Percentiles rank a stretch among this genome's conserved stretches.
phyloP scores from a whole-genome alignment of 768 basidiomycete genomes.

The Mycena epipterygia region DNA sequence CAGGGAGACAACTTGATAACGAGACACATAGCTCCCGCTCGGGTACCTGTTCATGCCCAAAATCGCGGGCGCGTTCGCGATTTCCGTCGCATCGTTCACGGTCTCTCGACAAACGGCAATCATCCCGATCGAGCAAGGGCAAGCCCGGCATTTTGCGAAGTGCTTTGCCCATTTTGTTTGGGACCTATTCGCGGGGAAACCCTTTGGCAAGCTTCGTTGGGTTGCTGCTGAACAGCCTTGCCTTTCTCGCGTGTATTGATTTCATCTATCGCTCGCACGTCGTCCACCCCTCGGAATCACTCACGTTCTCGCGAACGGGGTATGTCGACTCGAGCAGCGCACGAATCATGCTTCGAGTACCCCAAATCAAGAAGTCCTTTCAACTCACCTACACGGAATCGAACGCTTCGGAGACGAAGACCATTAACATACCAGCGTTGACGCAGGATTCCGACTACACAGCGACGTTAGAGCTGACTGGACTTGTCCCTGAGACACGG shows the following conservation, averaged over 20 bases:
- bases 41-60: conserved; percentile 13
- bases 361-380: not conserved
- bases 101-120: not conserved
- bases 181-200: conserved; percentile 9
- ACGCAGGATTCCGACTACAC: conserved; percentile 3
- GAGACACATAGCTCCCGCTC: not conserved
- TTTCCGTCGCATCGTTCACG: conserved; percentile 1
- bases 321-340: conserved; percentile 15
- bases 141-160: not conserved
- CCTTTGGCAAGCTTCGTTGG: conserved; percentile 1
- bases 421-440: not conserved
- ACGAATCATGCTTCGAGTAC: conserved; percentile 15
- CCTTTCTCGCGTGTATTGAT: conserved; percentile 24
- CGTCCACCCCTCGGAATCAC: conserved; percentile 9
- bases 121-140: not conserved
- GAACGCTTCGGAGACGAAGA: not conserved
- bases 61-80: not conserved
- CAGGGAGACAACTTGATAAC: not conserved
- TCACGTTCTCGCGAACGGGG: conserved; percentile 14
- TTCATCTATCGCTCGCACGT: conserved; percentile 15
- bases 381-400: conserved; percentile 7
- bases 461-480: not conserved
- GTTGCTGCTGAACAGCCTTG: conserved; percentile 11
- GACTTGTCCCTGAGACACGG: not conserved
- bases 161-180: conserved; percentile 1